Base-by-base conservation (phyloP, 305 asterid genomes). In the Coffea humblotiana region DNA sequence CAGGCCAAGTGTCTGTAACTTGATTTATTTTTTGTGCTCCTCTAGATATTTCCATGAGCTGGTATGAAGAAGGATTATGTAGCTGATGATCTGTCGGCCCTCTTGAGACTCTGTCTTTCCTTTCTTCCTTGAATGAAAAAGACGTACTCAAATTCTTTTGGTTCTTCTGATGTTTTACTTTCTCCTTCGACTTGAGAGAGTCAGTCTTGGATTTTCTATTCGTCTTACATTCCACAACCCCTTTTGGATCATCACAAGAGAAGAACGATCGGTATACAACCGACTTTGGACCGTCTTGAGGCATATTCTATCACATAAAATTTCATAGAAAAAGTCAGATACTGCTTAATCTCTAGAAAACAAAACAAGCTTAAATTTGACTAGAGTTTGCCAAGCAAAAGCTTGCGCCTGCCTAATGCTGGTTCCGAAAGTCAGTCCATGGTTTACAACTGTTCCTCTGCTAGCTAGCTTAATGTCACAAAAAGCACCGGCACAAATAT, bases 211-310 rank as follows among this genome's bases (percentile, higher is more conserved):
- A 85, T 68, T 76, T 90, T 83, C 80, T 89, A 74, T 73, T 84
- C 45, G 90, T 86, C 85, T 84, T 90, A 12, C 90, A 82, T 51
- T 93, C 97, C 71, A 75, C 90, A 48, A 93, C 90, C 13, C 98
- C 98, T 83, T 85, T 92, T 8, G 95, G 91, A 80, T 90, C 97
- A 78, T 88, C 94, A 48, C 98, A 93, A 13, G 91, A 88, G 86
- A 93, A 84, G 27, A 93, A 90, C 60, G 97, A 89, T 88, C 94
- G 86, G 79, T 89, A 90, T 48, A 82, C 89, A 72, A 68, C 87
- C 72, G 97, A 91, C 89, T 88, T 91, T 48, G 83, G 72, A 35
- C 91, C 85, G 87, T 90, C 93, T 77, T 86, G 93, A 87, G 91
- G 90, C 91, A 90, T 93, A 76, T 81, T 91, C 89, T 87, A 76